Percentiles rank a stretch among this genome's conserved stretches.
Evolutionary conservation across 352 stramenopile species (phyloP).

Genomic region (Globisporangium cystogenes): DNA sequence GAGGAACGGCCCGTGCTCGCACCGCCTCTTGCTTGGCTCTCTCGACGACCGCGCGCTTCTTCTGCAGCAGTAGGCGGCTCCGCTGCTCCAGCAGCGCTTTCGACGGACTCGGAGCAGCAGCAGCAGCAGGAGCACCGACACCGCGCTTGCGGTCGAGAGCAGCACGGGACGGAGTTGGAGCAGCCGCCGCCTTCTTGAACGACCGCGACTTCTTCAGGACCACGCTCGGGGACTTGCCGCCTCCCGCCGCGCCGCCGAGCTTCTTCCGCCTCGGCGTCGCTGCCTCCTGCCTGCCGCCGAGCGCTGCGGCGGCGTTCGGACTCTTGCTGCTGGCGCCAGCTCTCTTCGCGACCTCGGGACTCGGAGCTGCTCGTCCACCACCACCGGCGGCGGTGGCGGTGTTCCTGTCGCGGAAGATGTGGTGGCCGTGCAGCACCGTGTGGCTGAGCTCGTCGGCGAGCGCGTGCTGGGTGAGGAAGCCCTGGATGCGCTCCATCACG

Average conservation of each 20-base stretch:
- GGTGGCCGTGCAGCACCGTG: constrained; percentile 65
- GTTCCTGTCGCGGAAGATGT: constrained; percentile 46
- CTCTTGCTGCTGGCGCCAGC: constrained; percentile 1
- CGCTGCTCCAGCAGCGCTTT: constrained; percentile 13
- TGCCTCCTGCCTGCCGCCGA: too few species aligned
- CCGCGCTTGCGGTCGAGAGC: not conserved
- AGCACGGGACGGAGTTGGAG: constrained; percentile 1
- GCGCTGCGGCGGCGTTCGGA: too few species aligned
- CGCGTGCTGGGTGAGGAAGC: constrained; percentile 48
- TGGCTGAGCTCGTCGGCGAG: constrained; percentile 57
- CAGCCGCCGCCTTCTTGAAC: constrained; percentile 10
- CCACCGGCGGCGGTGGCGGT: not conserved
- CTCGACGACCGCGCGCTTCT: constrained; percentile 17
- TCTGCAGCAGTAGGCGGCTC: constrained; percentile 15
- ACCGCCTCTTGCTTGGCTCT: constrained; percentile 13
- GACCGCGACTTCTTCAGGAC: constrained; percentile 12
- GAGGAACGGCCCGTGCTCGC: not conserved
- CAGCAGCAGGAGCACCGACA: not conserved
- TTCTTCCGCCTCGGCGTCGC: constrained; percentile 12
- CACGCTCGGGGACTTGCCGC: constrained; percentile 2
- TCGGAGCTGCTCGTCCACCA: not conserved
- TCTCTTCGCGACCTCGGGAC: not conserved
- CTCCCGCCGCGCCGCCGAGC: not conserved
- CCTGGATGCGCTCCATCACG: constrained; percentile 57
- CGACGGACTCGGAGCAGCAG: constrained; percentile 3